Evolutionary conservation across 495 filamentous ascomycete genomes (phyloP).

Genomic region (Tuber calosporum): DNA sequence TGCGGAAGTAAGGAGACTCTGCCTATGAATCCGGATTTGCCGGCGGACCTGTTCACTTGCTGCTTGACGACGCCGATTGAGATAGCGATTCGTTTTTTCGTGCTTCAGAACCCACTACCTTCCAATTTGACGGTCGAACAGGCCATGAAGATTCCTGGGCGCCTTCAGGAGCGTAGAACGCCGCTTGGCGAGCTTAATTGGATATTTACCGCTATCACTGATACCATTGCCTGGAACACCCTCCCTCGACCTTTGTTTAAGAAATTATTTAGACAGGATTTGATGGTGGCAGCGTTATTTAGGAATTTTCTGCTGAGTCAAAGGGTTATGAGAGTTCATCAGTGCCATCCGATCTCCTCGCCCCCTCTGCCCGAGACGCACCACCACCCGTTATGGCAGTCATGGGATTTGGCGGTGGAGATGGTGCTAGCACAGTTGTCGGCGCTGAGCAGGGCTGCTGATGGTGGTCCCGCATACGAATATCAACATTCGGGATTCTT

Average conservation of each 20-base stretch:
- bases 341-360: slow-evolving; percentile 84
- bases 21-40: slow-evolving; percentile 91
- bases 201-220: slow-evolving; percentile 98
- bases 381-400: slow-evolving; percentile 89
- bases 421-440: slow-evolving; percentile 90
- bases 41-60: slow-evolving; percentile 91
- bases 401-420: slow-evolving; percentile 95
- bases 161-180: slow-evolving; percentile 85
- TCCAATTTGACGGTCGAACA: slow-evolving; percentile 67
- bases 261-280: slow-evolving; percentile 90
- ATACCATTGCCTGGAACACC: slow-evolving; percentile 97
- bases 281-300: slow-evolving; percentile 98
- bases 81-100: slow-evolving; percentile 90
- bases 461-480: slow-evolving; percentile 67
- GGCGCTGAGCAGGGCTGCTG: slow-evolving; percentile 64
- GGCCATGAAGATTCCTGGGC: slow-evolving; percentile 72
- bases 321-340: slow-evolving; percentile 89
- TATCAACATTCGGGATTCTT: slow-evolving; percentile 96
- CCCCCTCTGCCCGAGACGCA: slow-evolving; percentile 86
- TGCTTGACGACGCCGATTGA: slow-evolving; percentile 96
- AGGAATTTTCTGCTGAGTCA: slow-evolving; percentile 92
- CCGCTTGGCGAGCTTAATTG: slow-evolving; percentile 95
- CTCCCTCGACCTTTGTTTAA: slow-evolving; percentile 83
- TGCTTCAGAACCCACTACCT: slow-evolving; percentile 81
- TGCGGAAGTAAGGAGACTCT: slow-evolving; percentile 83